A percentile compares a stretch with the other conserved stretches of the same genome.
Conservation (phyloP, 805 yeast genomes). For the Candida taoyuanica region DNA sequence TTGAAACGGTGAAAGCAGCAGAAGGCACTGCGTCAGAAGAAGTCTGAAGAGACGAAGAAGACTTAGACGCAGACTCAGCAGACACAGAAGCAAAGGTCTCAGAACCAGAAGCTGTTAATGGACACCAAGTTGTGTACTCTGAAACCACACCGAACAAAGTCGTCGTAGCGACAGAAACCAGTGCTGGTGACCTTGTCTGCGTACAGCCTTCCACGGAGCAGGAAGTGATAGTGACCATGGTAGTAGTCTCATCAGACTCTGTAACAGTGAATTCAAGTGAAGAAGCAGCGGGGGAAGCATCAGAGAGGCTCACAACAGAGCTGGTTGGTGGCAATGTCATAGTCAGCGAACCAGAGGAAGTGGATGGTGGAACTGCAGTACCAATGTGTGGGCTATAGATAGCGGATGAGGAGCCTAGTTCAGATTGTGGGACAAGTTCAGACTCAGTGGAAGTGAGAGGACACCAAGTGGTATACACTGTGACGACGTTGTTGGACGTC, state of each 20-base stretch:
- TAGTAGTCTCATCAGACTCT: constrained; percentile 8
- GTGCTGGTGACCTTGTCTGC: constrained; percentile 14
- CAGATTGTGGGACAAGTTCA: neutral
- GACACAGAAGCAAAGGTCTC: too few species aligned
- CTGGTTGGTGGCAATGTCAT: too few species aligned
- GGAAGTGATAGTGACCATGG: constrained; percentile 21
- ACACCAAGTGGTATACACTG: constrained; percentile 24
- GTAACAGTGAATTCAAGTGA: too few species aligned
- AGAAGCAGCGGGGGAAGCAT: too few species aligned
- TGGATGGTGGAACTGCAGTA: neutral
- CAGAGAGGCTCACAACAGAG: too few species aligned
- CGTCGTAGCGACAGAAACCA: constrained; percentile 29
- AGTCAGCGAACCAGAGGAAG: neutral
- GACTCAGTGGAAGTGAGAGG: constrained; percentile 12
- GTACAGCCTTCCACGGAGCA: constrained; percentile 17
- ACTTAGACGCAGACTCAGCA: too few species aligned
- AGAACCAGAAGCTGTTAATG: too few species aligned
- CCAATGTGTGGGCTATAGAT: neutral
- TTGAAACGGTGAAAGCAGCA: too few species aligned
- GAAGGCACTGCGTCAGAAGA: too few species aligned
- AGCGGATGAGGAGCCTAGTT: neutral
- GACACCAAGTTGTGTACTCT: too few species aligned
- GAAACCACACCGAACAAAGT: constrained; percentile 29
- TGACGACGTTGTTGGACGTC: constrained; percentile 29
- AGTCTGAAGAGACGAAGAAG: too few species aligned